phyloP scores from a whole-genome alignment of 225 moss, liverwort and hornwort genomes.

The Lunularia cruciata region DNA sequence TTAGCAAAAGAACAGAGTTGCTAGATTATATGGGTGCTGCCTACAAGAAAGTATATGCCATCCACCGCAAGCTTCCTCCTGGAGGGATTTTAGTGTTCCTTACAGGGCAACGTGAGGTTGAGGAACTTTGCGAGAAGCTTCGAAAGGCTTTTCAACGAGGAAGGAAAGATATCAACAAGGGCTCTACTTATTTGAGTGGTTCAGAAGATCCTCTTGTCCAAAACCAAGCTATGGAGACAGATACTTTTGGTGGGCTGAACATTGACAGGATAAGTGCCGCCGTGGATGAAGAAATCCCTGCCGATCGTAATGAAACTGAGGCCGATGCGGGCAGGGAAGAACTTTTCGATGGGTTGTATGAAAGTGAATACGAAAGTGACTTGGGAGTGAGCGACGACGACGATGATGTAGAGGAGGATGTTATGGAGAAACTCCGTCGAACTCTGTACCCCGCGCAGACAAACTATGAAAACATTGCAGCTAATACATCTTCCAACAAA shows the following conservation, averaged over 20 bases:
- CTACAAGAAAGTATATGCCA: constrained; percentile 84
- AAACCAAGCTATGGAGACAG: constrained; percentile 16
- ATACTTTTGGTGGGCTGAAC: constrained; percentile 56
- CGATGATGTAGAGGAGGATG: constrained; percentile 54
- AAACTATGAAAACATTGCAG: background rate
- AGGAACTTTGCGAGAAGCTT: constrained; percentile 73
- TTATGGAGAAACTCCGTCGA: constrained; percentile 56
- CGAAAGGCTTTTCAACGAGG: constrained; percentile 52
- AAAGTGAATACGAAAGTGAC: constrained; percentile 62
- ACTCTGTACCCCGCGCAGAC: constrained; percentile 21
- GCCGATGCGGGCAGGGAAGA: constrained; percentile 56
- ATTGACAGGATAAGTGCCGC: constrained; percentile 76
- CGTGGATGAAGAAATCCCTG: constrained; percentile 60
- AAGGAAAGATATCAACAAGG: constrained; percentile 24
- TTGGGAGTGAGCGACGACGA: constrained; percentile 52
- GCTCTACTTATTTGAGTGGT: background rate
- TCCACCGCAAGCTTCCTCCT: constrained; percentile 88
- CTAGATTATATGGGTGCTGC: constrained; percentile 81
- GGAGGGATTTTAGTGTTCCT: constrained; percentile 98
- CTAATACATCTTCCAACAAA: background rate
- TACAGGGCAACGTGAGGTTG: constrained; percentile 96
- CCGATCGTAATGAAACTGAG: constrained; percentile 36
- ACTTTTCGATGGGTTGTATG: constrained; percentile 40
- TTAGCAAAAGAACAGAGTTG: constrained; percentile 85
- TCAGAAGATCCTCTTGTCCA: background rate